Base-by-base conservation (phyloP, 768 basidiomycete genomes). In the Psilocybe cubensis region DNA sequence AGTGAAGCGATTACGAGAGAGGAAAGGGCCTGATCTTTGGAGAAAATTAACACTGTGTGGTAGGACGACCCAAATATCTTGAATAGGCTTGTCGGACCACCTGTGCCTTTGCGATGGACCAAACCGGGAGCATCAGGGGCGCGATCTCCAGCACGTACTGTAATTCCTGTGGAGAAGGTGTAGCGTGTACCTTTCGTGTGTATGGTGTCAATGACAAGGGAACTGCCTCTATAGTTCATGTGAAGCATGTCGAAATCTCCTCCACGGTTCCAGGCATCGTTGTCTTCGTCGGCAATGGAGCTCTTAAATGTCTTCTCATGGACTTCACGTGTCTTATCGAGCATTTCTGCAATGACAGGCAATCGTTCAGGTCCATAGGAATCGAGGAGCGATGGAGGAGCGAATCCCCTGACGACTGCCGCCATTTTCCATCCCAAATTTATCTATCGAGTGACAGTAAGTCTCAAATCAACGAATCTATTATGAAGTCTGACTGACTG, bases 221-320 rank as follows among this genome's bases (percentile, higher is more conserved):
- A 61, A 60, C 83, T 83, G 67, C 74, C 76, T 3, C 83, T 74
- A 62, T 80, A 85, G 66, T 85, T 84, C 43, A 84, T 70, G 3
- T 80, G 80, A 20, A 83, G 75, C 67, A 80, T 78, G 17, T 68
- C 63, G 5, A 80, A 57, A 2, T 66, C 60, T 3, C 64, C 62
- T 2, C 57, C 58, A 14, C 66, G 63, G 6, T 63, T 59, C 35
- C 35, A 38, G 35, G 35, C 35, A 14, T 38, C 35, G 35, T 38
- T 38, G 35, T 38, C 31, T 17, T 27, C 60, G 29, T 60, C 63
- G 11, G 14, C 51, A 5, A 38, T 40, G 7, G 49, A 29, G 61
- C 63, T 12, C 5, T 27, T 28, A n/a, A 38, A 38, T 3, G 53
- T 59, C 50, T 56, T 51, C 12, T 63, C 56, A 24, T 68, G 51